Base-by-base conservation (phyloP, 805 yeast species). In the Teunomyces cretensis region DNA sequence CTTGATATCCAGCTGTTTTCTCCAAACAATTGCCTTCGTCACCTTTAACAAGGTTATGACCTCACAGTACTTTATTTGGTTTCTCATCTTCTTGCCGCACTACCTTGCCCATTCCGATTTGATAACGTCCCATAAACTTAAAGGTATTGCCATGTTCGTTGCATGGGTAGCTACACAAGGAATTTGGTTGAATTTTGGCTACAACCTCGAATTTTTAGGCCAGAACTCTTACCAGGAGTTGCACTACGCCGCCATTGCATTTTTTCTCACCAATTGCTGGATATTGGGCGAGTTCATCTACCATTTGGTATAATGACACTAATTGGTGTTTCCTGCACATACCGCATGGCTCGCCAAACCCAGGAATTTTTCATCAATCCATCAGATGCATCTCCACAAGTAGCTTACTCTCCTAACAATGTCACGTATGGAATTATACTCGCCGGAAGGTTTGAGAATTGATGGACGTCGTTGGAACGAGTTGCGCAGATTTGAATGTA, bases 401-500 rank as follows among this genome's bases (percentile, higher is more conserved):
- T 13, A 17, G 22, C 15, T n/a, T 13, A 36, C 17, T 6, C 28
- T 30, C 11, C 22, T 4, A 19, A 16, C 33, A 17, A 42, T 46
- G 41, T 44, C 47, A 9, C 74, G 87, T 44, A 66, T 82, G 55
- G 99, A 94, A 71, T 66, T 94, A 37, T 92, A 88, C 61, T 91
- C 97, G 0, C 97, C 97, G 6, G 98, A 94, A 66, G 99, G 99
- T 4, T 75, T 94, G 39, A 75, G 99, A 52, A 72, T 85, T 11
- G 98, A 94, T 62, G 99, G 99, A 1, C 81, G 99, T 56, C 77
- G 99, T 50, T 90, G 94, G 90, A 89, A 92, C 57, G 99, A 94
- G 64, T 75, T 91, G 36, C 82, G 98, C 41, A 76, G 83, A 26
- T 88, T 94, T 57, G 80, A 80, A 31, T 87, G 96, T 60, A 78